Conservation (phyloP, 495 filamentous ascomycete species). For the Evernia prunastri region DNA sequence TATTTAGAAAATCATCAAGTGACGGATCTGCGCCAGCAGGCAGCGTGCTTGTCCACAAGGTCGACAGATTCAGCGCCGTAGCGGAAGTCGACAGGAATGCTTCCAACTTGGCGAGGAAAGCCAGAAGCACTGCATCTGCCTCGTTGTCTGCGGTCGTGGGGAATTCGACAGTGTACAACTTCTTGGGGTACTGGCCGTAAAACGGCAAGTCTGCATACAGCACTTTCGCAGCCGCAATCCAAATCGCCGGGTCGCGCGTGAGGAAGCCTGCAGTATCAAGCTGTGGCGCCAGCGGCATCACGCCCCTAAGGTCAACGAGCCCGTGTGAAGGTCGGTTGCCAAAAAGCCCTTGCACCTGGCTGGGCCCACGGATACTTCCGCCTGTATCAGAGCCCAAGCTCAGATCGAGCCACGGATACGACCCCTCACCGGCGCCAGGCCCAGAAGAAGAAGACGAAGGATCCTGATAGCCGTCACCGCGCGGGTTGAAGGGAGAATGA, state of each 20-base stretch:
- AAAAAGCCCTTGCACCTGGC: conserved; percentile 42
- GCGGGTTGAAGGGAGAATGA: conserved; percentile 49
- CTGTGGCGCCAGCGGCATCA: conserved; percentile 41
- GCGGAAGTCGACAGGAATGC: conserved; percentile 35
- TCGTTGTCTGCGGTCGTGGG: conserved; percentile 27
- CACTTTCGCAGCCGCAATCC: conserved; percentile 41
- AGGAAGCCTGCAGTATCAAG: conserved; percentile 41
- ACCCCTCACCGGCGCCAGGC: conserved; percentile 40
- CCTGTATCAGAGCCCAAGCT: conserved; percentile 47
- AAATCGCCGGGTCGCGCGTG: conserved; percentile 40
- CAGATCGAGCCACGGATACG: conserved; percentile 53
- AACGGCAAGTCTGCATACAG: conserved; percentile 42
- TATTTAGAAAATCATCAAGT: conserved; percentile 33
- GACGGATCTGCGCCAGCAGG: conserved; percentile 28
- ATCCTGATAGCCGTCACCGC: conserved; percentile 52
- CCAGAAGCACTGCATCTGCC: conserved; percentile 32
- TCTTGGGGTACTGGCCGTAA: conserved; percentile 40
- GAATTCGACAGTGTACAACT: conserved; percentile 37
- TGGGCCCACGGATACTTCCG: conserved; percentile 42
- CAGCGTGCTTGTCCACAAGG: conserved; percentile 36
- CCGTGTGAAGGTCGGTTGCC: conserved; percentile 47
- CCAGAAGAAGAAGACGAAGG: conserved; percentile 43
- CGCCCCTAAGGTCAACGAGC: conserved; percentile 37
- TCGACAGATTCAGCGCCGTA: conserved; percentile 33
- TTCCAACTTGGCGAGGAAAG: conserved; percentile 38